Conservation (phyloP, 2,329 filamentous ascomycete genomes). For the Aspergillus fijiensis region DNA sequence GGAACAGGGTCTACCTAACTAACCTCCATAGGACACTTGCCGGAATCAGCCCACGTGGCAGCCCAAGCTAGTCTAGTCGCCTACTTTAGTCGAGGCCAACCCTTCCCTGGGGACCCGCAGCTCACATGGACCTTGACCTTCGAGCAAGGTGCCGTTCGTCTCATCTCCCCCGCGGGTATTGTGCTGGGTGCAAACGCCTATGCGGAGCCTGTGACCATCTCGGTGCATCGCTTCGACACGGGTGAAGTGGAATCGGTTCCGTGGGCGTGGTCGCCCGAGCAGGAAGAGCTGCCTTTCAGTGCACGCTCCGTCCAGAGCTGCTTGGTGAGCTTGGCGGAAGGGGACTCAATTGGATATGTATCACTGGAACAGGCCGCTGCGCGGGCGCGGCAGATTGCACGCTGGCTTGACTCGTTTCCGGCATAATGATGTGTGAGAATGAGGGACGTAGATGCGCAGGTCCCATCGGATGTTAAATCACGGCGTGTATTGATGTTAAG, state of each 20-base stretch:
- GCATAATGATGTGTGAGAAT: too few species aligned
- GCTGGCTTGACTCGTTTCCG: neutral
- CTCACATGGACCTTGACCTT: neutral
- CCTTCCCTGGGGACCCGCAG: neutral
- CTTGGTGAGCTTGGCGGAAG: neutral
- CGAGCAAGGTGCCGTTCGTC: neutral
- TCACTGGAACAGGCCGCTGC: constrained; percentile 1
- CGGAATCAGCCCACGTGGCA: neutral
- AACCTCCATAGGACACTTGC: neutral
- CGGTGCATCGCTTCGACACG: neutral
- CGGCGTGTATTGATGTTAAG: too few species aligned
- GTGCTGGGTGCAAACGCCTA: neutral
- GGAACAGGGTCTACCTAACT: neutral
- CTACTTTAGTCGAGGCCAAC: neutral
- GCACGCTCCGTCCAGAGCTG: neutral
- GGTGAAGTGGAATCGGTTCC: neutral
- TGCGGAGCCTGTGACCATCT: neutral
- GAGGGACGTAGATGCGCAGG: too few species aligned
- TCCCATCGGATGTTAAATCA: too few species aligned
- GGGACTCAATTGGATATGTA: neutral
- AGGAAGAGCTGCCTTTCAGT: neutral
- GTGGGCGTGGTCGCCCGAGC: constrained; percentile 1
- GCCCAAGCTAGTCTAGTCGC: neutral
- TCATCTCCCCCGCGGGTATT: neutral
- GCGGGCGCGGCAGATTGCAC: neutral